Evolutionary conservation across 116 monocot species (phyloP), one percentile per base, ranked within the genome.

Genomic region (Trichopus zeylanicus): DNA sequence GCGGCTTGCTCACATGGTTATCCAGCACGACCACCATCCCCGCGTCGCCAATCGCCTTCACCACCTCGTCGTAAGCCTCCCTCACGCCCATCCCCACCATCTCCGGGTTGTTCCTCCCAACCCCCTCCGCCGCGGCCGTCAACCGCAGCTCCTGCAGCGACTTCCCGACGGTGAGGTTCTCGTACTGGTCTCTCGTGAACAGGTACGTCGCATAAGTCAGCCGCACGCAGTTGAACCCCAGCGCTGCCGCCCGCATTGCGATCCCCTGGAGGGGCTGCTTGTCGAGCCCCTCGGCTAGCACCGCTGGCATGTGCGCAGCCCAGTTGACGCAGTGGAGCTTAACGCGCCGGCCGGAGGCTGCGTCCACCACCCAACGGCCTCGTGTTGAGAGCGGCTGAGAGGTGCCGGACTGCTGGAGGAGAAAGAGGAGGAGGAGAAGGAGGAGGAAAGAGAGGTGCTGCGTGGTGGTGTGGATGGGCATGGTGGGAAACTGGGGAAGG

Each of bases 291-390:
- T 86, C 86, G 37, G 86, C 57, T 11, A 81, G 19, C 28, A 78
- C 63, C 1, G 72, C 51, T 2, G 69, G 71, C 74, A 86, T 60
- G 78, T 86, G 86, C 12, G 72, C 71, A 0, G 71, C 78, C 86
- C 86, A 86, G 72, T 86, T 86, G 20, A 75, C 81, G 72, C 86
- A 86, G 9, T 55, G 71, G 49, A 86, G 81, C 81, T 81, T 86
- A 19, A 81, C 81, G 23, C 81, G 81, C 23, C n/a, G 11, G 29
- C 63, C 70, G 0, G 80, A 52, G 51, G 32, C 38, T 7, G 77
- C 46, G 57, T 86, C 81, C 15, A 85, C 25, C 1, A 86, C 46
- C 70, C 70, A 85, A 13, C 85, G 13, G 2, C 80, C 77, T 5
- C 26, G 48, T 1, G 85, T 77, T 4, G 70, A 67, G 7, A 85